Conservation (phyloP, 345 rosid species). For the Citrus hindsii region DNA sequence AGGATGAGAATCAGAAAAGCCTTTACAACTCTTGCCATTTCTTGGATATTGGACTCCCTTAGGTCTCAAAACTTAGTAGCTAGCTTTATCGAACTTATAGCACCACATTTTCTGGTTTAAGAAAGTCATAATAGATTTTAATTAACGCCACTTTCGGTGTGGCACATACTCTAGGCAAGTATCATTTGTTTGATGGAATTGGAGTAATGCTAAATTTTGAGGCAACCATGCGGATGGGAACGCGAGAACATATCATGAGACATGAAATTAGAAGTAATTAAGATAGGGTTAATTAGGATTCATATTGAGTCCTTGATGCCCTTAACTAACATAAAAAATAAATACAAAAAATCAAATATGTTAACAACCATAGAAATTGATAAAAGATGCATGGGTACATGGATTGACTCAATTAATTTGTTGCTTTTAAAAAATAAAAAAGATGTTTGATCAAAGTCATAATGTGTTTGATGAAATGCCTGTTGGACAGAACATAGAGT, state of each 20-base stretch:
- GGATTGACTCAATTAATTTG: no score
- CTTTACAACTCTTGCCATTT: neutral
- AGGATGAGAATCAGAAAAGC: neutral
- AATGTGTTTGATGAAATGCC: no score
- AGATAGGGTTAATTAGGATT: neutral
- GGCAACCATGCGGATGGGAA: neutral
- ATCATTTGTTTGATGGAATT: neutral
- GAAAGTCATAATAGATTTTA: neutral
- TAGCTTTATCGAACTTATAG: neutral
- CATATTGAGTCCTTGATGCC: neutral
- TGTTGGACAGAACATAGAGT: no score
- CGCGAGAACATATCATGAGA: neutral
- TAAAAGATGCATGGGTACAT: no score
- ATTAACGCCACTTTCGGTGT: neutral
- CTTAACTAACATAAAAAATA: no score
- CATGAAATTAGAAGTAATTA: neutral
- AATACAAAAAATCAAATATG: no score
- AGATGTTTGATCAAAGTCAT: no score
- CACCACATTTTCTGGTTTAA: neutral
- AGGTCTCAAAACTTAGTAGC: no score
- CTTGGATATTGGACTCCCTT: neutral
- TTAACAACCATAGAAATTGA: no score
- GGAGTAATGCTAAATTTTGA: neutral
- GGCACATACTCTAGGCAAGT: neutral
- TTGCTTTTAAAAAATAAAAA: no score